Percentiles rank a stretch among this genome's conserved stretches.
Conservation (phyloP, 2,329 filamentous ascomycete genomes). For the Cladobotryum mycophilum region DNA sequence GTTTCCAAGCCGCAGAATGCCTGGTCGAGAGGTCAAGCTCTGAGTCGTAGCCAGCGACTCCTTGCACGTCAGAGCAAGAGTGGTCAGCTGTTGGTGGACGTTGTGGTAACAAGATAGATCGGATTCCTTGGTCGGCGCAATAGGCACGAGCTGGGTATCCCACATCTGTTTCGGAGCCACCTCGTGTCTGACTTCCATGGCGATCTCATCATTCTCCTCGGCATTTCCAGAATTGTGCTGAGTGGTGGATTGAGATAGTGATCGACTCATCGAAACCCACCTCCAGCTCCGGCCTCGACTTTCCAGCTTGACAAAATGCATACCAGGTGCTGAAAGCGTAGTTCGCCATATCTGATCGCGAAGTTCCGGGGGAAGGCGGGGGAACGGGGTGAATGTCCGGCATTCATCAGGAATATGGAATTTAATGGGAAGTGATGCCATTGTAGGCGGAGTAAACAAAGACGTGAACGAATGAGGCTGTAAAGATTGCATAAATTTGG, state of each 20-base stretch:
- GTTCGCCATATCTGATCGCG: slow-evolving; percentile 30
- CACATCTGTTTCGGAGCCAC: slow-evolving; percentile 13
- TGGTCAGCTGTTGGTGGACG: slow-evolving; percentile 22
- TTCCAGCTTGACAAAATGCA: slow-evolving; percentile 29
- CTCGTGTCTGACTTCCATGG: slow-evolving; percentile 20
- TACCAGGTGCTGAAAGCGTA: slow-evolving; percentile 26
- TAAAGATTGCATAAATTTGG: too few relatives aligned
- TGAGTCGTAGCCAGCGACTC: slow-evolving; percentile 21
- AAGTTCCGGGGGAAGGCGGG: slow-evolving; percentile 28
- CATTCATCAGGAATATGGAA: slow-evolving; percentile 27
- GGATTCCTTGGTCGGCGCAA: slow-evolving; percentile 22
- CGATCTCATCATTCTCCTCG: slow-evolving; percentile 17
- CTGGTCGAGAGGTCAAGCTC: slow-evolving; percentile 16
- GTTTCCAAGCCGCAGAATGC: slow-evolving; percentile 19
- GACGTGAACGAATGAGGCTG: too few relatives aligned
- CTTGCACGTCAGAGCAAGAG: slow-evolving; percentile 21
- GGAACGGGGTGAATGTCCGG: slow-evolving; percentile 26
- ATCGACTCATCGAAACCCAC: slow-evolving; percentile 16
- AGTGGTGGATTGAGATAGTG: neutral
- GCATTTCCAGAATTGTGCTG: slow-evolving; percentile 10
- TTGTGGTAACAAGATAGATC: slow-evolving; percentile 28
- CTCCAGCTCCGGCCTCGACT: slow-evolving; percentile 16
- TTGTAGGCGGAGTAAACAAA: neutral
- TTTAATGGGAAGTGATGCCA: slow-evolving; percentile 16
- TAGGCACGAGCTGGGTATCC: slow-evolving; percentile 18